Percentiles rank a stretch among this genome's conserved stretches.
phyloP scores from a whole-genome alignment of 106 monocot species.

The Chionographis japonica region DNA sequence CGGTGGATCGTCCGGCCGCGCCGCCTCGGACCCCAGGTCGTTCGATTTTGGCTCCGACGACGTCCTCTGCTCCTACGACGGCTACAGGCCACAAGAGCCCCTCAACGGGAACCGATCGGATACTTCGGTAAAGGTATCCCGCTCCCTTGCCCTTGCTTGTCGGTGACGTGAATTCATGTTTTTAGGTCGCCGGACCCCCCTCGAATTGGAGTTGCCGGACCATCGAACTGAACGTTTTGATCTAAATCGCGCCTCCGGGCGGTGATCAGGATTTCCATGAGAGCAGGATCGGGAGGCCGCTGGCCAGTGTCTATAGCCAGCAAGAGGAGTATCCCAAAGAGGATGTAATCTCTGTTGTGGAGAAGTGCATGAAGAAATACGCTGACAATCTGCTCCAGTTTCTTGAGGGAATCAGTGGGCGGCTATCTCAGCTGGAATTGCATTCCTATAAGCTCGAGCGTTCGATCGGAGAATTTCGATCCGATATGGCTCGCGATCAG shows the following conservation, averaged over 20 bases:
- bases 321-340: slow-evolving; percentile 56
- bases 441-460: slow-evolving; percentile 82
- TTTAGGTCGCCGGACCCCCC: neutral
- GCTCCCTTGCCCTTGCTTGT: neutral
- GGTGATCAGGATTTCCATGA: slow-evolving; percentile 68
- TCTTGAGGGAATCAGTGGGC: slow-evolving; percentile 77
- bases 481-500: slow-evolving; percentile 61
- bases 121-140: slow-evolving; percentile 46
- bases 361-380: slow-evolving; percentile 96
- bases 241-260: slow-evolving; percentile 7
- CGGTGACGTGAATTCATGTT: too few relatives aligned
- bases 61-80: slow-evolving; percentile 84
- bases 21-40: slow-evolving; percentile 42
- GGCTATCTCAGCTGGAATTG: slow-evolving; percentile 78
- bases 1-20: slow-evolving; percentile 44
- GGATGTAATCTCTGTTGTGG: slow-evolving; percentile 61
- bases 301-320: slow-evolving; percentile 44
- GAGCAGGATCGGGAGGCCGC: slow-evolving; percentile 52
- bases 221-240: too few relatives aligned
- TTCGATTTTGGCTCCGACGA: slow-evolving; percentile 86
- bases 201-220: too few relatives aligned
- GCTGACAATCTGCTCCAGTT: slow-evolving; percentile 71
- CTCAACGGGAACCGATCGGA: slow-evolving; percentile 58
- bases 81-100: slow-evolving; percentile 34
- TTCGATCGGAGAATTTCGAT: slow-evolving; percentile 65